Evolutionary conservation across 176 grass and related monocot species (phyloP).

Genomic region (Cymbopogon citratus): DNA sequence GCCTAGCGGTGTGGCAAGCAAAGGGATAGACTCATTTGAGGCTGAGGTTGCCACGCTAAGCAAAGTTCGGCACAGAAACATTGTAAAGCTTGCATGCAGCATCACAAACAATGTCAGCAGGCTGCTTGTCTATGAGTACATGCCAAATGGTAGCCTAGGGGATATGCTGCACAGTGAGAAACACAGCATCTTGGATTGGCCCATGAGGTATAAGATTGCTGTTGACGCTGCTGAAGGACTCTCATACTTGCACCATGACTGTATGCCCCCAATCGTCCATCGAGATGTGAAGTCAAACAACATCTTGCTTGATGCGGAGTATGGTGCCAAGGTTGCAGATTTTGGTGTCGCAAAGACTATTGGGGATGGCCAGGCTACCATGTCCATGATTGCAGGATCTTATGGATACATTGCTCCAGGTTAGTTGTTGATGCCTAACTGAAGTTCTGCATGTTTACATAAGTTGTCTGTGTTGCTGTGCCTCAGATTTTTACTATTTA

Average conservation of each 20-base stretch:
- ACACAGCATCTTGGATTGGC: conserved; percentile 50
- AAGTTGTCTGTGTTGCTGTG: neutral
- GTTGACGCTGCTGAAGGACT: conserved; percentile 71
- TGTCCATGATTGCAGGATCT: conserved; percentile 72
- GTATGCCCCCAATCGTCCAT: conserved; percentile 60
- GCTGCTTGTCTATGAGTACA: conserved; percentile 85
- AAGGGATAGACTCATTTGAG: conserved; percentile 36
- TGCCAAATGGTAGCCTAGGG: conserved; percentile 92
- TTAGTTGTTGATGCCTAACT: conserved; percentile 26
- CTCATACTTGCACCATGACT: conserved; percentile 86
- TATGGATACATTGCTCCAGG: conserved; percentile 93
- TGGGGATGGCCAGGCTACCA: conserved; percentile 39
- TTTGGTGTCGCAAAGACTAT: conserved; percentile 73
- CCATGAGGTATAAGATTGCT: conserved; percentile 51
- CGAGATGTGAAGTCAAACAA: conserved; percentile 96
- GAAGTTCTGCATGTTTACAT: conserved; percentile 1
- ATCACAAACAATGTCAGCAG: conserved; percentile 31
- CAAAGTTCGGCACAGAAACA: conserved; percentile 78
- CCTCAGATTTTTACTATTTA: neutral
- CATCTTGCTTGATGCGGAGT: conserved; percentile 71
- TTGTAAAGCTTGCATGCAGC: conserved; percentile 76
- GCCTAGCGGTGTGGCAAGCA: neutral
- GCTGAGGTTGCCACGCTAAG: conserved; percentile 53
- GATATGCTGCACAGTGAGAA: conserved; percentile 61
- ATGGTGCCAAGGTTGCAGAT: conserved; percentile 62